Conservation (phyloP, 208 protist genomes). For the Angomonas ambiguus region DNA sequence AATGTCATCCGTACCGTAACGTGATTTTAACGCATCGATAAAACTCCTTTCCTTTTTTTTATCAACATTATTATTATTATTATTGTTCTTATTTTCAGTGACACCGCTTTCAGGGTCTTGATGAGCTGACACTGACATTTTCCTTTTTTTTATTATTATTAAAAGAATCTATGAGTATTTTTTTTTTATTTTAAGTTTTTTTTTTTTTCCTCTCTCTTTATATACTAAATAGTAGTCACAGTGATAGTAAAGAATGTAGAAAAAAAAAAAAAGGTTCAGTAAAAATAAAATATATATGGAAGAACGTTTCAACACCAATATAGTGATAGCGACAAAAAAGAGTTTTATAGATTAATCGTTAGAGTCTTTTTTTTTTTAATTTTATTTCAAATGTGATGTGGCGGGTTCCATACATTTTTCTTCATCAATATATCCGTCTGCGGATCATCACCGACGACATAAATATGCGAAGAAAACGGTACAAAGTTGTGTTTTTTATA, state of each 20-base stretch:
- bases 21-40: conserved; percentile 61
- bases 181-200: neutral
- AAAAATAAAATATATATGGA: neutral
- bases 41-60: conserved; percentile 71
- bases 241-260: conserved; percentile 16
- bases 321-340: neutral
- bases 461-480: neutral
- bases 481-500: neutral
- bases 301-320: too few species aligned
- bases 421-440: neutral
- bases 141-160: too few species aligned
- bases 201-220: conserved; percentile 10
- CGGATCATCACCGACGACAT: neutral
- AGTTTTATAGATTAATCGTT: neutral
- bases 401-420: conserved; percentile 5
- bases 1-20: conserved; percentile 76
- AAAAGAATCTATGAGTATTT: too few species aligned
- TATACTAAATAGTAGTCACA: conserved; percentile 11
- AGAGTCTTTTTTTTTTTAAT: conserved; percentile 4
- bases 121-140: too few species aligned
- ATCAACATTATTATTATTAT: too few species aligned
- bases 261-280: too few species aligned
- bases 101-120: too few species aligned
- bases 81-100: too few species aligned
- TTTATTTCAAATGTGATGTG: too few species aligned